Evolutionary conservation across 371 early-diverging fungal species (phyloP).

Genomic region (Capniomyces stellatus): DNA sequence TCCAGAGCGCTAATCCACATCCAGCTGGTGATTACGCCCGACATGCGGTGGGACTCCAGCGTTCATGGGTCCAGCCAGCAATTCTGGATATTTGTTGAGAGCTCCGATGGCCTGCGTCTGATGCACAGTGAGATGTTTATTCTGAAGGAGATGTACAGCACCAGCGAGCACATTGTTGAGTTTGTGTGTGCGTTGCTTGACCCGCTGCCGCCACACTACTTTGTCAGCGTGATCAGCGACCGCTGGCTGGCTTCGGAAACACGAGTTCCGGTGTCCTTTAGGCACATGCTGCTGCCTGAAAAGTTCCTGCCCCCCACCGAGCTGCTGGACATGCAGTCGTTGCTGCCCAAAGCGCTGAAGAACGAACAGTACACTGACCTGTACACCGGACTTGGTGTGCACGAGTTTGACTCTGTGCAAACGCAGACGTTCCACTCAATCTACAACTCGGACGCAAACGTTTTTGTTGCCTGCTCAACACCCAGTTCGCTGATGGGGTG

Average conservation of each 20-base stretch:
- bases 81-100: slow-evolving; percentile 89
- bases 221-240: slow-evolving; percentile 77
- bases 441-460: slow-evolving; percentile 78
- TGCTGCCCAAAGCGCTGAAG: slow-evolving; percentile 53
- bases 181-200: slow-evolving; percentile 88
- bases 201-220: slow-evolving; percentile 90
- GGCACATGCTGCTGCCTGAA: slow-evolving; percentile 77
- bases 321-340: slow-evolving; percentile 78
- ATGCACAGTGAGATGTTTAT: slow-evolving; percentile 77
- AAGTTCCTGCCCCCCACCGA: slow-evolving; percentile 88
- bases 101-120: slow-evolving; percentile 77
- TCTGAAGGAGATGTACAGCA: slow-evolving; percentile 45
- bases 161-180: slow-evolving; percentile 49
- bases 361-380: slow-evolving; percentile 48
- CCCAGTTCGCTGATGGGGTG: slow-evolving; percentile 94
- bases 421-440: slow-evolving; percentile 86
- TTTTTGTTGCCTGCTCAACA: slow-evolving; percentile 90
- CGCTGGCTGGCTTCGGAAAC: slow-evolving; percentile 88
- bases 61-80: slow-evolving; percentile 66
- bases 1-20: slow-evolving; percentile 75
- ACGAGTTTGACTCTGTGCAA: slow-evolving; percentile 90
- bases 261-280: slow-evolving; percentile 78
- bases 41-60: slow-evolving; percentile 82
- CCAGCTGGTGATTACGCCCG: slow-evolving; percentile 79
- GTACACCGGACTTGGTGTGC: slow-evolving; percentile 24